Evolutionary conservation across 306 rosid genomes (phyloP).

Genomic region (Pyrus communis): DNA sequence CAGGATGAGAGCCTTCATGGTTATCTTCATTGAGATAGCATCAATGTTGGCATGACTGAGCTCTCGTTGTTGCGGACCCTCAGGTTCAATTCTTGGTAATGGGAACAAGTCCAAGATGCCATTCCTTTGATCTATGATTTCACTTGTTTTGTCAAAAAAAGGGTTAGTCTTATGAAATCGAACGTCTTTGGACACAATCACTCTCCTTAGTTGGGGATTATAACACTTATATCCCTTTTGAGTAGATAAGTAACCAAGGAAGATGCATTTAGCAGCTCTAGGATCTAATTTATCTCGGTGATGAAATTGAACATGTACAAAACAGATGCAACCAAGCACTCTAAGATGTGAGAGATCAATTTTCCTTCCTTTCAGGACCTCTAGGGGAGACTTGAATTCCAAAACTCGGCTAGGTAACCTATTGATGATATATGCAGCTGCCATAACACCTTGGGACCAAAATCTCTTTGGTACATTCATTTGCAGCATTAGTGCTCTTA

Average conservation of each 20-base stretch:
- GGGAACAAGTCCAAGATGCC: background rate
- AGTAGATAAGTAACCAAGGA: background rate
- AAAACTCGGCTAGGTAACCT: too few relatives aligned
- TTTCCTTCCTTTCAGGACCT: background rate
- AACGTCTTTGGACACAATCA: background rate
- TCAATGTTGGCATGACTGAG: background rate
- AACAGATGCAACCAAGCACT: background rate
- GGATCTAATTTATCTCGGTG: background rate
- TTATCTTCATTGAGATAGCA: background rate
- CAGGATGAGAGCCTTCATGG: background rate
- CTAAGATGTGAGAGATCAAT: background rate
- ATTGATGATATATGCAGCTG: too few relatives aligned
- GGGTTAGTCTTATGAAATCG: background rate
- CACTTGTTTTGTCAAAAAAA: background rate
- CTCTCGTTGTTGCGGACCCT: too few relatives aligned
- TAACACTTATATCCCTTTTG: too few relatives aligned
- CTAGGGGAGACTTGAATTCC: too few relatives aligned
- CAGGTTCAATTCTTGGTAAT: background rate
- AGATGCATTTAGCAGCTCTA: background rate
- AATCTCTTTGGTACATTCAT: too few relatives aligned
- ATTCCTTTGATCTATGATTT: background rate
- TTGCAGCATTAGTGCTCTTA: too few relatives aligned
- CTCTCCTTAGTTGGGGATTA: background rate
- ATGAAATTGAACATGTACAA: background rate
- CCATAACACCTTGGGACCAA: too few relatives aligned